phyloP scores from a whole-genome alignment of 1,284 basidiomycete genomes.

The Ustilago sp. region DNA sequence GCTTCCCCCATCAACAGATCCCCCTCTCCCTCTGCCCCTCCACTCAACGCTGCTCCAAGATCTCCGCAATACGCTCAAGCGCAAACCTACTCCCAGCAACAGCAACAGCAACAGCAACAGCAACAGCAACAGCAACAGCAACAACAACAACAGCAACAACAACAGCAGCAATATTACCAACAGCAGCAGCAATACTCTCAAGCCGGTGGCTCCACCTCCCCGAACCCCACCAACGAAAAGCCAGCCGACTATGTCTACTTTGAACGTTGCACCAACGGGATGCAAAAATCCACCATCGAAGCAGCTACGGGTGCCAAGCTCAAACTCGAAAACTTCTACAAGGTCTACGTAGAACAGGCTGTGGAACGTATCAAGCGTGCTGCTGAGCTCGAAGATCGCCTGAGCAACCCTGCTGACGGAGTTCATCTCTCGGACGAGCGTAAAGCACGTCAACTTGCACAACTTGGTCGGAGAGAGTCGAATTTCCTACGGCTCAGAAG shows the following conservation, averaged over 20 bases:
- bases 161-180: constrained; percentile 33
- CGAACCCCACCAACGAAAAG: constrained; percentile 67
- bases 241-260: constrained; percentile 91
- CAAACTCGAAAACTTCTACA: constrained; percentile 97
- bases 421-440: constrained; percentile 76
- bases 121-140: constrained; percentile 20
- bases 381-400: constrained; percentile 89
- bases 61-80: constrained; percentile 47
- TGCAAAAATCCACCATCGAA: constrained; percentile 88
- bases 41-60: constrained; percentile 30
- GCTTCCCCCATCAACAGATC: constrained; percentile 41
- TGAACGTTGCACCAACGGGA: constrained; percentile 83
- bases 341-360: constrained; percentile 90
- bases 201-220: constrained; percentile 36
- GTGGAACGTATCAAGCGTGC: constrained; percentile 90
- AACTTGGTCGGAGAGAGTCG: constrained; percentile 86
- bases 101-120: constrained; percentile 9
- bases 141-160: constrained; percentile 32
- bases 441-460: constrained; percentile 89
- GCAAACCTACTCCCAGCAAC: constrained; percentile 41
- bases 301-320: constrained; percentile 95
- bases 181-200: constrained; percentile 35
- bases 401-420: constrained; percentile 70
- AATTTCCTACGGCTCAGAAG: constrained; percentile 85
- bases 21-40: constrained; percentile 47